Percentiles rank a stretch among this genome's conserved stretches.
Conservation (phyloP, 345 rosid species). For the Camelina neglecta region DNA sequence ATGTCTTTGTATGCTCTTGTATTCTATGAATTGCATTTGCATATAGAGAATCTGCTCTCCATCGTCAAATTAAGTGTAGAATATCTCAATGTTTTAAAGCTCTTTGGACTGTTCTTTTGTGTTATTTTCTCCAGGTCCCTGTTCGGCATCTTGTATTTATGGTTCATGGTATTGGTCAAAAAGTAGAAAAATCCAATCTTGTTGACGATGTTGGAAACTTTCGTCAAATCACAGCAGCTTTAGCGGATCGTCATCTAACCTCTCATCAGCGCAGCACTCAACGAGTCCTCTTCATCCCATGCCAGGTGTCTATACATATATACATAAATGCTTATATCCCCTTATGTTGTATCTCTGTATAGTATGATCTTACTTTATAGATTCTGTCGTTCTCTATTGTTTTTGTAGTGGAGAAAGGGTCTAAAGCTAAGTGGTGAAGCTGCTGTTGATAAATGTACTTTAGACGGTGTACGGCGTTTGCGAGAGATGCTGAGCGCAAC, state of each 20-base stretch:
- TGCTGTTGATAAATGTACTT: slow-evolving; percentile 91
- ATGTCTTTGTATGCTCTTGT: slow-evolving; percentile 28
- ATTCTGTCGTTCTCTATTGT: slow-evolving; percentile 15
- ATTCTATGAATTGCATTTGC: slow-evolving; percentile 12
- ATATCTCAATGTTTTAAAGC: slow-evolving; percentile 3
- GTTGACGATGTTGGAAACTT: slow-evolving; percentile 92
- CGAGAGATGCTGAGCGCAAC: slow-evolving; percentile 93
- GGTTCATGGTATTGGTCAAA: slow-evolving; percentile 99
- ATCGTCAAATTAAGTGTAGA: slow-evolving; percentile 1
- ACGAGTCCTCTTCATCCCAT: slow-evolving; percentile 91
- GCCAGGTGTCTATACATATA: slow-evolving; percentile 64
- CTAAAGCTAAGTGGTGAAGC: slow-evolving; percentile 96
- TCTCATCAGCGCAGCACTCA: slow-evolving; percentile 74
- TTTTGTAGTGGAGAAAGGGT: slow-evolving; percentile 91
- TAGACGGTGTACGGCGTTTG: slow-evolving; percentile 92
- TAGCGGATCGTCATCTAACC: slow-evolving; percentile 79
- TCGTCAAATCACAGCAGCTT: slow-evolving; percentile 79
- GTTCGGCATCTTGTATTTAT: slow-evolving; percentile 94
- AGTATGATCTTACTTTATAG: slow-evolving; percentile 14
- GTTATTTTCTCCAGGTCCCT: slow-evolving; percentile 74
- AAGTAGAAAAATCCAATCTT: slow-evolving; percentile 95
- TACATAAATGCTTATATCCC: background rate
- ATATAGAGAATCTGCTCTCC: slow-evolving; percentile 12
- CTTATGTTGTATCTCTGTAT: slow-evolving; percentile 22
- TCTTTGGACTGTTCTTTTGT: slow-evolving; percentile 15